Evolutionary conservation across 129 eudicot genomes (phyloP).

Genomic region (Cynara cardunculus): DNA sequence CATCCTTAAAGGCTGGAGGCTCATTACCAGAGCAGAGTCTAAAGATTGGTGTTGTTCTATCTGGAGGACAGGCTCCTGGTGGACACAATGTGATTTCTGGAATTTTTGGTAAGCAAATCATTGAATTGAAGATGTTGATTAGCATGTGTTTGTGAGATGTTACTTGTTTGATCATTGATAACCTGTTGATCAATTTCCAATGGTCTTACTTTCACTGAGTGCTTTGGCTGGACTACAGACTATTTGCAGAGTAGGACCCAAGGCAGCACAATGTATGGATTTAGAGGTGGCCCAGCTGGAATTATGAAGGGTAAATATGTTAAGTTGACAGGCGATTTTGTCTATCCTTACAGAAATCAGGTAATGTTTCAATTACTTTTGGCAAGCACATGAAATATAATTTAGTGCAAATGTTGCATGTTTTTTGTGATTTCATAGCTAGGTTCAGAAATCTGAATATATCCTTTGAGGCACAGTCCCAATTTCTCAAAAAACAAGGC

Average conservation of each 20-base stretch:
- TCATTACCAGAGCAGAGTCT: slow-evolving; percentile 32
- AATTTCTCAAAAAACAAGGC: background rate
- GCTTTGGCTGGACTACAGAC: slow-evolving; percentile 41
- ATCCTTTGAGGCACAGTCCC: background rate
- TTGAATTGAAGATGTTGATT: slow-evolving; percentile 1
- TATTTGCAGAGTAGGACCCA: slow-evolving; percentile 66
- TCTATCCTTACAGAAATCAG: slow-evolving; percentile 95
- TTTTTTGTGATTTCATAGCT: background rate
- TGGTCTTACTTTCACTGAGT: background rate
- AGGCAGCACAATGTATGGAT: slow-evolving; percentile 84
- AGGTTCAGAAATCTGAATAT: background rate
- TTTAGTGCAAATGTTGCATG: background rate
- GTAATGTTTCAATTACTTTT: slow-evolving; percentile 25
- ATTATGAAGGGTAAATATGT: slow-evolving; percentile 82
- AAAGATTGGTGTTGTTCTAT: slow-evolving; percentile 83
- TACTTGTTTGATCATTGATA: background rate
- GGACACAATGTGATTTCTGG: slow-evolving; percentile 97
- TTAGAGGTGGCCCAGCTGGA: slow-evolving; percentile 95
- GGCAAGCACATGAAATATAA: background rate
- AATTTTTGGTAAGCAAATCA: slow-evolving; percentile 58
- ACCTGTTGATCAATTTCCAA: background rate
- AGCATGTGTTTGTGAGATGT: background rate
- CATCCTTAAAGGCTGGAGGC: slow-evolving; percentile 43
- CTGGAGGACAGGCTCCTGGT: slow-evolving; percentile 99
- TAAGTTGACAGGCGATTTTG: slow-evolving; percentile 57